Conservation (phyloP, 2,329 filamentous ascomycete genomes). For the Thielaviopsis euricoi region DNA sequence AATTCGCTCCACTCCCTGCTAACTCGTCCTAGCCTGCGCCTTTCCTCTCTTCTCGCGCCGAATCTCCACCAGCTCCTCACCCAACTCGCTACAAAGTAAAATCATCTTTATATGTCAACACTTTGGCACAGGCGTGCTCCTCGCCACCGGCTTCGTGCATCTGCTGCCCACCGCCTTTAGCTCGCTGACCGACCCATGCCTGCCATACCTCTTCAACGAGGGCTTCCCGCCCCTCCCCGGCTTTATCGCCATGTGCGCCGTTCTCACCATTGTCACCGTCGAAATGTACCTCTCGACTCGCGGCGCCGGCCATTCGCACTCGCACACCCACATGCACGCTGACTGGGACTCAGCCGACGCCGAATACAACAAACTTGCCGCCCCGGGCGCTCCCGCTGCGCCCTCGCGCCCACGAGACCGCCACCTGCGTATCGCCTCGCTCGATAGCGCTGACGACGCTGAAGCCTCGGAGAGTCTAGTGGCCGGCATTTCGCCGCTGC, state of each 20-base stretch:
- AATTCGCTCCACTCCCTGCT: background rate
- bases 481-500: constrained; percentile 40
- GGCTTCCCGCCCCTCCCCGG: constrained; percentile 69
- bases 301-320: constrained; percentile 44
- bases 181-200: constrained; percentile 51
- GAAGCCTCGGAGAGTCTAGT: constrained; percentile 39
- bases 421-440: constrained; percentile 31
- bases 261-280: constrained; percentile 66
- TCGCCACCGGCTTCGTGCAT: constrained; percentile 75
- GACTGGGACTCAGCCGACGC: constrained; percentile 31
- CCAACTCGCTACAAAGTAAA: constrained; percentile 26
- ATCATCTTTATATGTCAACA: constrained; percentile 55
- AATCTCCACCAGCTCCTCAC: constrained; percentile 16
- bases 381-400: background rate
- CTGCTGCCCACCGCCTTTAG: constrained; percentile 51
- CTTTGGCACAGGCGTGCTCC: constrained; percentile 70
- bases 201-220: constrained; percentile 63
- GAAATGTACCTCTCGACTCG: constrained; percentile 77
- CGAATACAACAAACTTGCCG: constrained; percentile 7
- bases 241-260: constrained; percentile 64
- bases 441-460: constrained; percentile 25
- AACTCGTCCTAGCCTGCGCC: constrained; percentile 35
- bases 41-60: constrained; percentile 49
- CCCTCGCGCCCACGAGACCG: constrained; percentile 19
- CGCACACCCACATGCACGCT: constrained; percentile 34